Conservation (phyloP, 257 asterid genomes). For the Solanum chiquidenum region DNA sequence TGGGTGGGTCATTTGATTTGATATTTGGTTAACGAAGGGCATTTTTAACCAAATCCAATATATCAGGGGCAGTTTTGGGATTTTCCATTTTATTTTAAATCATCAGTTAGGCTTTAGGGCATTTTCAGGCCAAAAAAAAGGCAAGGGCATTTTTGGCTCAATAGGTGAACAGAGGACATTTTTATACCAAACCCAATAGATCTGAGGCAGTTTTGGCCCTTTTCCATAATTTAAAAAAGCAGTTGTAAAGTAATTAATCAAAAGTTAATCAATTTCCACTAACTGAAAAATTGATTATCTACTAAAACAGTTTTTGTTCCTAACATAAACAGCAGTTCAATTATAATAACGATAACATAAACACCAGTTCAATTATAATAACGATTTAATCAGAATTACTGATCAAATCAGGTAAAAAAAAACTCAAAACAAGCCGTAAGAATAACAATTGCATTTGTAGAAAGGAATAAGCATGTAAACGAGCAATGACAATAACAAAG, state of each 20-base stretch:
- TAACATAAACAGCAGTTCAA: neutral
- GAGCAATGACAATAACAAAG: neutral
- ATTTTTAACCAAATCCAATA: neutral
- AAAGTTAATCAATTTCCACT: neutral
- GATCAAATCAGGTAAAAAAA: neutral
- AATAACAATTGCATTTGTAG: neutral
- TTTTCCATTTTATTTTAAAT: neutral
- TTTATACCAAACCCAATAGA: neutral
- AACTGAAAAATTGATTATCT: neutral
- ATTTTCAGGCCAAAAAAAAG: neutral
- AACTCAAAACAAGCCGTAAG: neutral
- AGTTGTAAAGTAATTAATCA: neutral
- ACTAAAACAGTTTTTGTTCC: neutral
- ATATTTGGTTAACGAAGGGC: neutral
- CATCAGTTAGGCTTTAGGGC: neutral
- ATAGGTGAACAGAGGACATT: neutral
- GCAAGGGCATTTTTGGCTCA: neutral
- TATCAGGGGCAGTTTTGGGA: neutral
- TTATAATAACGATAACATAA: neutral
- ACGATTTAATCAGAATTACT: neutral
- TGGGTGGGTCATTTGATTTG: neutral
- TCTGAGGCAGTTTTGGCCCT: neutral
- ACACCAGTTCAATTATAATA: neutral
- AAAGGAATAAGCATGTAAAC: neutral
- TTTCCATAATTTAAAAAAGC: neutral